Percentiles rank a stretch among this genome's conserved stretches.
Evolutionary conservation across 495 filamentous ascomycete species (phyloP).

Genomic region (Xylaria scruposa): DNA sequence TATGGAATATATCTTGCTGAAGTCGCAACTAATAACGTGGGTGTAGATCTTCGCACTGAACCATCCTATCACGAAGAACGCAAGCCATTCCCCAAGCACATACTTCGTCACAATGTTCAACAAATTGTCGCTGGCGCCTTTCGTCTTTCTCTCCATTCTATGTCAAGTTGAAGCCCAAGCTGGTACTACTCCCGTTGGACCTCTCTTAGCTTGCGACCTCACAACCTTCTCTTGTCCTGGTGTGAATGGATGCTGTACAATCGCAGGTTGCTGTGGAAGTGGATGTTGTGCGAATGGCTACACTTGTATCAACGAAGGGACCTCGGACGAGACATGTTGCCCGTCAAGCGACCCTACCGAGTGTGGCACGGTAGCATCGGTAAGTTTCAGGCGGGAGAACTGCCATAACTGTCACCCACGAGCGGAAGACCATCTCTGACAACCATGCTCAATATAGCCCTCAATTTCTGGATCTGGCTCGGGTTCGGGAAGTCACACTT

Average conservation of each 20-base stretch:
- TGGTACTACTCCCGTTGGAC: constrained; percentile 12
- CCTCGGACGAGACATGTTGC: constrained; percentile 11
- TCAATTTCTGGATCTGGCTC: background rate
- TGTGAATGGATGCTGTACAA: constrained; percentile 2
- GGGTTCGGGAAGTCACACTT: constrained; percentile 8
- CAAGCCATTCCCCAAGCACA: background rate
- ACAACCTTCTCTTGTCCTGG: constrained; percentile 15
- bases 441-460: background rate
- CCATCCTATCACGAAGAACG: background rate
- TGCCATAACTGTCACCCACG: background rate
- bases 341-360: constrained; percentile 9
- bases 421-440: background rate
- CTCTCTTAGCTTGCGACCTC: background rate
- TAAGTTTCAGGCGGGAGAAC: background rate
- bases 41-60: background rate
- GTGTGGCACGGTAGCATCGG: constrained; percentile 8
- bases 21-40: background rate
- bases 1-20: background rate
- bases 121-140: background rate
- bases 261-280: constrained; percentile 13
- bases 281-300: constrained; percentile 10
- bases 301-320: constrained; percentile 15
- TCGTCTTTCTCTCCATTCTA: constrained; percentile 2
- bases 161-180: background rate
- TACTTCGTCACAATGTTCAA: background rate